Evolutionary conservation across 345 rosid genomes (phyloP), one percentile per base, ranked within the genome.

Genomic region (Camelina laxa): DNA sequence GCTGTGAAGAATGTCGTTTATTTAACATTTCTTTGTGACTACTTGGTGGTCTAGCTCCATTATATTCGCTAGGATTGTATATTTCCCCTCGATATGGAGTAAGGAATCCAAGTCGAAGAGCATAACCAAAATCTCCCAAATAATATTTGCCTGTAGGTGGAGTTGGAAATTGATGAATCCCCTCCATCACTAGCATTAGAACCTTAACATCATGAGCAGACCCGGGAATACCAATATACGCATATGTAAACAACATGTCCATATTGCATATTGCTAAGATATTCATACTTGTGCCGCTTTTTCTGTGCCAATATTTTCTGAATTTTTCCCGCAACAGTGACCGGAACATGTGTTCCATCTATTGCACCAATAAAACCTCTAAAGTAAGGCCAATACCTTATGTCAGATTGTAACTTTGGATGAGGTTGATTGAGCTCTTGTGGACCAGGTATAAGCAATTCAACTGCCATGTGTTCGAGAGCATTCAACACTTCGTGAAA

Each of bases 61-160:
- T 27, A 24, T 33, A 33, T 6, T 12, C 41, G 33, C 33, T 61
- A 41, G 12, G 50, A 39, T 61, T 19, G 41, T 61, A 39, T 20
- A 19, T 39, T 61, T 39, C 19, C 17, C 66, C 33, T 39, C 66
- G 9, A 21, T 61, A 61, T 7, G 66, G 33, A 61, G 66, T 41
- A 38, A 61, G 66, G 4, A 41, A 61, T 20, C 50, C 12, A 30
- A 12, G 39, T 56, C 39, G 12, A 56, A 56, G 61, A 56, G 24
- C 24, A 22, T 22, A 22, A 22, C 24, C 24, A 22, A 3, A 22
- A 22, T 22, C 24, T 22, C 24, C 39, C 39, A 54, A 36, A 36
- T 60, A 60, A 60, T 42, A 62, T n/a, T 62, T 62, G 15, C 21
- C 33, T 22, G 21, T 1, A 9, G 36, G 53, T 41, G n/a, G 13